These are phyloP conservation scores for Debaryomyces subglobosus DNA, from an alignment of 1,139 yeast species.

Conservation along the genomic window DNA sequence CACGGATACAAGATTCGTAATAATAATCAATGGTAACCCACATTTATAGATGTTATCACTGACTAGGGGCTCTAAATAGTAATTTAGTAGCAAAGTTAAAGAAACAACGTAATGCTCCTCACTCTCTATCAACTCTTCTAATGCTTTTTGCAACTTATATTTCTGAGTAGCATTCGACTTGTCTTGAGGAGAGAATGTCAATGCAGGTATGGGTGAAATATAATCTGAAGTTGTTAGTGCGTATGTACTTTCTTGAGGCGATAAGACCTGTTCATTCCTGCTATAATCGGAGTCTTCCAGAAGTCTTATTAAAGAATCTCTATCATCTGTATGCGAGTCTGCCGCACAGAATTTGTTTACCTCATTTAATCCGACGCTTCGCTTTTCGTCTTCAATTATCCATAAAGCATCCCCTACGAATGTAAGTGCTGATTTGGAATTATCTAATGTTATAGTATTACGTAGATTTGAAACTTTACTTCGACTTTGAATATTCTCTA, in stretches of 20 bases:
- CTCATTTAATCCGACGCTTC: not conserved
- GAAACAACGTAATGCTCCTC: constrained; percentile 50
- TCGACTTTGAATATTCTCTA: not conserved
- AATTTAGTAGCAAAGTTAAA: constrained; percentile 39
- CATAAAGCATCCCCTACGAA: not conserved
- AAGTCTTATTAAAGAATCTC: not conserved
- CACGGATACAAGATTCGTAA: constrained; percentile 22
- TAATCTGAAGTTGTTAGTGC: constrained; percentile 17
- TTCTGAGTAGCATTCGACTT: constrained; percentile 12
- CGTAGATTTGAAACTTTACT: not conserved
- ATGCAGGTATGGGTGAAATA: constrained; percentile 26
- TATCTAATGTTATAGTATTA: not conserved
- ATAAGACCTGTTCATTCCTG: not conserved
- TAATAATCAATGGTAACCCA: constrained; percentile 27
- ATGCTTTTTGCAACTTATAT: constrained; percentile 33
- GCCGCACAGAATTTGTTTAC: not conserved
- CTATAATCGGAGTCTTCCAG: not conserved
- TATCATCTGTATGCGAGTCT: not conserved
- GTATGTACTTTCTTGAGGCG: constrained; percentile 1
- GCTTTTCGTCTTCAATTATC: not conserved
- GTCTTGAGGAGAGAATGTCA: constrained; percentile 21
- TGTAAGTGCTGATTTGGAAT: not conserved
- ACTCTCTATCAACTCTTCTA: constrained; percentile 51
- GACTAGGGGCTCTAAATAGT: constrained; percentile 38
- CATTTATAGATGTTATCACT: constrained; percentile 23